These are phyloP conservation scores for Xylariaceae sp. DNA, from an alignment of 2,329 filamentous ascomycete species.

Conservation along the genomic window DNA sequence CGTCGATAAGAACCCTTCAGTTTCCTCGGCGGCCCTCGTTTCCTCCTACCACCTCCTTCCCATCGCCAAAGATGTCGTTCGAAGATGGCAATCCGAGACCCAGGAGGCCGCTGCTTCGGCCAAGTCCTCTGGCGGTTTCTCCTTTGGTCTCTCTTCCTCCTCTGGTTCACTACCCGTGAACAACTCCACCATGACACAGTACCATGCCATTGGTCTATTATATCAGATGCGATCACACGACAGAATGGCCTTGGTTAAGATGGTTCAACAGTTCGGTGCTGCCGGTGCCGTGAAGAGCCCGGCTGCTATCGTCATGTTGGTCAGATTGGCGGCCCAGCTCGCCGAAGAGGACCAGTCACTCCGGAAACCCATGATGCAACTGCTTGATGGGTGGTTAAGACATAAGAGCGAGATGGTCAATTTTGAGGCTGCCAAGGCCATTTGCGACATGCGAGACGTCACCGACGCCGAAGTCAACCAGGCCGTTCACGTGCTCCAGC, in stretches of 20 bases:
- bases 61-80: constrained; percentile 90
- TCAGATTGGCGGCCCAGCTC: constrained; percentile 87
- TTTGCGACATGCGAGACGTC: constrained; percentile 91
- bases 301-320: constrained; percentile 86
- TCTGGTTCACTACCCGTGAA: constrained; percentile 73
- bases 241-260: constrained; percentile 97
- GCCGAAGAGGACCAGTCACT: constrained; percentile 89
- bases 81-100: constrained; percentile 97
- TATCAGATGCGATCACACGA: constrained; percentile 98
- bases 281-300: constrained; percentile 93
- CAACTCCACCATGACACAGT: constrained; percentile 97
- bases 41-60: constrained; percentile 97
- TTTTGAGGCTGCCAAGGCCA: constrained; percentile 97
- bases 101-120: constrained; percentile 90
- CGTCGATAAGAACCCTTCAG: constrained; percentile 97
- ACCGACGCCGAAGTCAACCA: constrained; percentile 88
- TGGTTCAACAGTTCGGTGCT: constrained; percentile 98
- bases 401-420: constrained; percentile 99
- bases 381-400: constrained; percentile 92
- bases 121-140: constrained; percentile 88
- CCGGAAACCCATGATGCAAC: constrained; percentile 93
- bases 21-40: constrained; percentile 91
- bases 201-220: constrained; percentile 93
- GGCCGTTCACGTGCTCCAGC: constrained; percentile 90
- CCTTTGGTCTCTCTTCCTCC: constrained; percentile 84